A percentile compares a stretch with the other conserved stretches of the same genome.
Conservation (phyloP, 1,284 basidiomycete species). For the Psilocybe mexicana region DNA sequence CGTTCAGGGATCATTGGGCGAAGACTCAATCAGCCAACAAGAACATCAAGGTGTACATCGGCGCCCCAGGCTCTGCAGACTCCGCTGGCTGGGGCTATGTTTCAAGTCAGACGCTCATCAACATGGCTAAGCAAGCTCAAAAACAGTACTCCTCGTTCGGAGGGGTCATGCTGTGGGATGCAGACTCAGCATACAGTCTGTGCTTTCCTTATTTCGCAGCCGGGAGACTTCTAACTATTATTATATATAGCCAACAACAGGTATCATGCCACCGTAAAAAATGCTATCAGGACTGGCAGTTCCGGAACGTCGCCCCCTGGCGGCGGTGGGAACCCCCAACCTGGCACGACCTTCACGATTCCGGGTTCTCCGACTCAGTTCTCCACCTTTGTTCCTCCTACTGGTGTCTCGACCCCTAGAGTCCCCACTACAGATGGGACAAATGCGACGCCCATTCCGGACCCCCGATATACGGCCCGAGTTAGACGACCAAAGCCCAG, state of each 20-base stretch:
- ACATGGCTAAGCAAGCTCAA: constrained; percentile 53
- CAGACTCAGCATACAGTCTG: constrained; percentile 64
- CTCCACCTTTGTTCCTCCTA: no score
- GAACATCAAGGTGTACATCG: constrained; percentile 62
- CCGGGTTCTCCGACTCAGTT: neutral
- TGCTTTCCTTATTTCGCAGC: neutral
- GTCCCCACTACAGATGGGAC: neutral
- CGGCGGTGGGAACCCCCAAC: constrained; percentile 22
- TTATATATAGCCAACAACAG: constrained; percentile 49
- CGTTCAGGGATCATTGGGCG: constrained; percentile 57
- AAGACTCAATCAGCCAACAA: constrained; percentile 52
- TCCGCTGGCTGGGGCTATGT: constrained; percentile 61
- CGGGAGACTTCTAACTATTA: constrained; percentile 1
- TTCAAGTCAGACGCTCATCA: constrained; percentile 45
- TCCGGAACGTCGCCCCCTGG: constrained; percentile 26
- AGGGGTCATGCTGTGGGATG: constrained; percentile 75
- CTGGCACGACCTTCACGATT: constrained; percentile 18
- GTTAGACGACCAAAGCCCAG: constrained; percentile 25
- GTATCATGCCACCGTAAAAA: constrained; percentile 63
- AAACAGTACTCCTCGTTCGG: constrained; percentile 69
- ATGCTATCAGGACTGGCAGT: constrained; percentile 43
- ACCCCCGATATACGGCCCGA: constrained; percentile 28
- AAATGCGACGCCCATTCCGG: constrained; percentile 15
- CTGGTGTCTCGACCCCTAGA: no score
- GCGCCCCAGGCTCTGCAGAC: constrained; percentile 53